Conservation (phyloP, 2,329 filamentous ascomycete species). For the Penicillium sp. region DNA sequence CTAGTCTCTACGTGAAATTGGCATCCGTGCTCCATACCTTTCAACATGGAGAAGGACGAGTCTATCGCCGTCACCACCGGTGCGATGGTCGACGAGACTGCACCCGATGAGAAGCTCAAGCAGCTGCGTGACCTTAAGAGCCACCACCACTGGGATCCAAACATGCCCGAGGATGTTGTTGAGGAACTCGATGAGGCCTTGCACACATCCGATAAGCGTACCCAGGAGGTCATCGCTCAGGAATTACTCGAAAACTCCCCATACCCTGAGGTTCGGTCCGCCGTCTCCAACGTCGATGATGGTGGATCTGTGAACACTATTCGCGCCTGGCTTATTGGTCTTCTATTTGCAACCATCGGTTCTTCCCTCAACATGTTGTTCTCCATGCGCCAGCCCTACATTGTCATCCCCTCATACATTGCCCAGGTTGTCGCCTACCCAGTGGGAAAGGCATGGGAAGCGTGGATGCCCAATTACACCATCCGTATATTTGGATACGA, state of each 20-base stretch:
- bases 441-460: slow-evolving; percentile 41
- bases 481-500: slow-evolving; percentile 39
- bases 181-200: slow-evolving; percentile 61
- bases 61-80: slow-evolving; percentile 22
- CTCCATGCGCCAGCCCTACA: slow-evolving; percentile 55
- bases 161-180: slow-evolving; percentile 61
- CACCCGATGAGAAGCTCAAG: slow-evolving; percentile 23
- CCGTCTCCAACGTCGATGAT: slow-evolving; percentile 63
- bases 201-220: slow-evolving; percentile 53
- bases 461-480: slow-evolving; percentile 36
- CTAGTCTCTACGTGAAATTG: neutral
- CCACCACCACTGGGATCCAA: slow-evolving; percentile 63
- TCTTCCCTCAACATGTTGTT: slow-evolving; percentile 62
- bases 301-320: slow-evolving; percentile 64
- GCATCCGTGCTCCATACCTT: neutral
- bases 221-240: slow-evolving; percentile 57
- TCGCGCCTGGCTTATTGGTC: slow-evolving; percentile 61
- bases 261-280: slow-evolving; percentile 65
- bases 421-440: slow-evolving; percentile 63
- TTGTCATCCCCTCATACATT: slow-evolving; percentile 60
- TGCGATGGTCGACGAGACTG: slow-evolving; percentile 20
- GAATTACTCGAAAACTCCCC: slow-evolving; percentile 65
- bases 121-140: slow-evolving; percentile 57
- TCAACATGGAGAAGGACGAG: slow-evolving; percentile 21
- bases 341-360: slow-evolving; percentile 61